Conservation (phyloP, 2,329 filamentous ascomycete species). For the Nigrograna mackinnonii region DNA sequence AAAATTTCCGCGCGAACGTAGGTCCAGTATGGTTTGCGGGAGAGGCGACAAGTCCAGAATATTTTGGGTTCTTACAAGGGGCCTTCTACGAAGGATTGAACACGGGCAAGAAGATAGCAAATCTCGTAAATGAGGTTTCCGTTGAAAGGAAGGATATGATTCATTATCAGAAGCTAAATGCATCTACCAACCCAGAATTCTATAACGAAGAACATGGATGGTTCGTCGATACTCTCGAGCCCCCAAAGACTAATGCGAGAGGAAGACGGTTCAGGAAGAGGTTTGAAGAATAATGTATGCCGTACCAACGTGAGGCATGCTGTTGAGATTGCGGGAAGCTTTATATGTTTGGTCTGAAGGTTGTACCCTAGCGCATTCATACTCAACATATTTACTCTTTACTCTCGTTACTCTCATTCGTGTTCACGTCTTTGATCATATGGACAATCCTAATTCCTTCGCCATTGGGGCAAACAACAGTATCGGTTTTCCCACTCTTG, state of each 20-base stretch:
- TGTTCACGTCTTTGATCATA: constrained; percentile 33
- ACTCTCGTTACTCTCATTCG: constrained; percentile 2
- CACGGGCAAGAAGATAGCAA: constrained; percentile 5
- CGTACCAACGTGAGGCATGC: too few species aligned
- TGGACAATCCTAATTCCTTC: constrained; percentile 35
- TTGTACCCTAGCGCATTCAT: background rate
- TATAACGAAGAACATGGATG: background rate
- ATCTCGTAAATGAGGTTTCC: too few species aligned
- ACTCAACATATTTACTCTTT: background rate
- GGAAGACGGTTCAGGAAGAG: background rate
- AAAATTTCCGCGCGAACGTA: constrained; percentile 65
- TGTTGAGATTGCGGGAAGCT: too few species aligned
- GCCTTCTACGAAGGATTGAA: constrained; percentile 12
- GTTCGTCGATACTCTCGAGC: background rate
- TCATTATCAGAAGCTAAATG: background rate
- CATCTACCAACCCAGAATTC: background rate
- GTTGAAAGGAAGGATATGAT: constrained; percentile 1
- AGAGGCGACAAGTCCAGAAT: constrained; percentile 61
- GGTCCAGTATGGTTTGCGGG: constrained; percentile 64
- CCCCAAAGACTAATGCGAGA: background rate
- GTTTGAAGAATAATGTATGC: too few species aligned
- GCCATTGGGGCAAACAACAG: constrained; percentile 36
- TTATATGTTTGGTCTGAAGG: background rate
- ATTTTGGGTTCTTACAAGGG: constrained; percentile 64
- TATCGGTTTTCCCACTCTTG: constrained; percentile 35